Evolutionary conservation across 2,329 filamentous ascomycete species (phyloP).

Genomic region (Exophiala alcalophila): DNA sequence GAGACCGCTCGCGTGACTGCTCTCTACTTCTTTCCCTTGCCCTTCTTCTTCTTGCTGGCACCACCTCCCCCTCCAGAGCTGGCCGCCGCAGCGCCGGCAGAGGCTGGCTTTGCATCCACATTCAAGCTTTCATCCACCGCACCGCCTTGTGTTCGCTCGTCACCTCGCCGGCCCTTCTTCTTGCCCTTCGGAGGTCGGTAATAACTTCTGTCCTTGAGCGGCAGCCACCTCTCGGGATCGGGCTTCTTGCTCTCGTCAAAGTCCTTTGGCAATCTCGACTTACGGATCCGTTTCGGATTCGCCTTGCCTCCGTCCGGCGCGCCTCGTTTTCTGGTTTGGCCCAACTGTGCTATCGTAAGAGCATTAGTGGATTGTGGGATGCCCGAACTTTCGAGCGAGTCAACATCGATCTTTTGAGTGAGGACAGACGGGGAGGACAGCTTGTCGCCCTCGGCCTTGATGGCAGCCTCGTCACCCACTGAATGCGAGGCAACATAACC

Average conservation of each 20-base stretch:
- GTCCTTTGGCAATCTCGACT: constrained; percentile 48
- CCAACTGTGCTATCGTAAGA: constrained; percentile 30
- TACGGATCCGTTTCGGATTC: constrained; percentile 44
- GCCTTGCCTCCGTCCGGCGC: constrained; percentile 36
- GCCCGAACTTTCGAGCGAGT: constrained; percentile 45
- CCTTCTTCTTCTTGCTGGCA: constrained; percentile 50
- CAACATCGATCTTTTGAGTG: constrained; percentile 43
- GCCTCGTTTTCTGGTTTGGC: constrained; percentile 41
- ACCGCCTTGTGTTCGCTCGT: constrained; percentile 81
- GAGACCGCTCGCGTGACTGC: too few species aligned
- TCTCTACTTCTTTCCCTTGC: constrained; percentile 47
- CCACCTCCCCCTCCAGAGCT: constrained; percentile 40
- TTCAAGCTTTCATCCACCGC: constrained; percentile 68
- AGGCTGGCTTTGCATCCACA: constrained; percentile 45
- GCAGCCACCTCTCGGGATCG: constrained; percentile 91
- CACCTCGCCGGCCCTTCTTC: constrained; percentile 83
- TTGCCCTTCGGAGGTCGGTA: constrained; percentile 81
- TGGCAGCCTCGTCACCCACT: constrained; percentile 49
- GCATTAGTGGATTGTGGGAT: constrained; percentile 38
- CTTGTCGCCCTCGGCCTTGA: constrained; percentile 37
- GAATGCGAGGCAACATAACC: constrained; percentile 84
- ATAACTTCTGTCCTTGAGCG: constrained; percentile 79
- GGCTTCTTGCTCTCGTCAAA: constrained; percentile 66
- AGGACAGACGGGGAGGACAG: constrained; percentile 43
- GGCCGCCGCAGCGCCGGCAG: constrained; percentile 33